Conservation (phyloP, 129 eudicot species). For the Kitagawia praeruptora region DNA sequence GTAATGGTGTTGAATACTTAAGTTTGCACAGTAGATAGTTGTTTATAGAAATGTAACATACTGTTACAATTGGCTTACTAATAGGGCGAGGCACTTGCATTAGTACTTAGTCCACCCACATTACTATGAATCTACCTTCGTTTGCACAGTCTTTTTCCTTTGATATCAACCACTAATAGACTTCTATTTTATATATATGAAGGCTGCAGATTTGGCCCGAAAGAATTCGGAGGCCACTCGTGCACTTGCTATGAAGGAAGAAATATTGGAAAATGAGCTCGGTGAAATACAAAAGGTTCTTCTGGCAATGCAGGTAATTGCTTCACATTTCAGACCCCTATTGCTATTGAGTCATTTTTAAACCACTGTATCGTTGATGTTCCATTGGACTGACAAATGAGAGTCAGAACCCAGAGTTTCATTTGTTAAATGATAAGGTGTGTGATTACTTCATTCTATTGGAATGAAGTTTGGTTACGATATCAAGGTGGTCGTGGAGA, state of each 20-base stretch:
- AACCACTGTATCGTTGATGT: background rate
- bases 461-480: background rate
- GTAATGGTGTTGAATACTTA: no score
- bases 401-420: background rate
- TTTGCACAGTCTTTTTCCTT: background rate
- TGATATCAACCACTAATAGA: slow-evolving; percentile 6
- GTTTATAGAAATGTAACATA: no score
- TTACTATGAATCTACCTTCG: no score
- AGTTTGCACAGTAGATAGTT: no score
- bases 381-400: background rate
- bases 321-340: background rate
- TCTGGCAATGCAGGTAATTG: slow-evolving; percentile 90
- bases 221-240: slow-evolving; percentile 91
- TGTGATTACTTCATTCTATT: background rate
- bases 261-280: slow-evolving; percentile 84
- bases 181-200: slow-evolving; percentile 11
- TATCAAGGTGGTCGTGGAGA: background rate
- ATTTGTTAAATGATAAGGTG: background rate
- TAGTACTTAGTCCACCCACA: no score
- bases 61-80: no score
- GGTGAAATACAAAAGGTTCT: slow-evolving; percentile 89
- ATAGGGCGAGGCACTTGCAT: no score
- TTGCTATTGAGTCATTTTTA: background rate
- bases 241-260: slow-evolving; percentile 76
- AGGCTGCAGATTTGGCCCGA: slow-evolving; percentile 84